phyloP scores from a whole-genome alignment of 2,329 filamentous ascomycete species.

The Lachnellula cervina region DNA sequence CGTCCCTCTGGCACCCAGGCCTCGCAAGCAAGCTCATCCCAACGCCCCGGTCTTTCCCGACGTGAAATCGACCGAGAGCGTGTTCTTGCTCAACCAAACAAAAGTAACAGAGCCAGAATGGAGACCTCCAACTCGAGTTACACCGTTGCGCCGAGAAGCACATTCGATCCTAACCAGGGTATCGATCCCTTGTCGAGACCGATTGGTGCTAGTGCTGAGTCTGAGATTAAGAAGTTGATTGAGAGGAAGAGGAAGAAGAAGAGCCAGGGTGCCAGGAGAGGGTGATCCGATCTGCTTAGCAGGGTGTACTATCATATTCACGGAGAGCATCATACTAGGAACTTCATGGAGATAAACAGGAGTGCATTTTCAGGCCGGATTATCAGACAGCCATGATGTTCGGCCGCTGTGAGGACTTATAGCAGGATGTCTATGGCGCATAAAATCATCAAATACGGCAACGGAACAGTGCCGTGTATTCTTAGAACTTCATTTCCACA shows the following conservation, averaged over 20 bases:
- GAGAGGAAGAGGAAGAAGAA: constrained; percentile 54
- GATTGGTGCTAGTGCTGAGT: constrained; percentile 58
- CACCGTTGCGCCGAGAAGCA: constrained; percentile 44
- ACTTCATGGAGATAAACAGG: too few species aligned
- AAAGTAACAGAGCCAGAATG: constrained; percentile 50
- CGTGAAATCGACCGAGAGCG: constrained; percentile 48
- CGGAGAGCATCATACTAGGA: not conserved
- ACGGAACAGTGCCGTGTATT: too few species aligned
- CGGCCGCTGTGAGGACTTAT: too few species aligned
- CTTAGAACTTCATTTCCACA: too few species aligned
- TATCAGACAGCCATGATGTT: too few species aligned
- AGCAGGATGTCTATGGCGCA: too few species aligned
- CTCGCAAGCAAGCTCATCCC: constrained; percentile 25
- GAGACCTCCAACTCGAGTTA: constrained; percentile 32
- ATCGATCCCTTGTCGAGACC: constrained; percentile 48
- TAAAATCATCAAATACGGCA: too few species aligned
- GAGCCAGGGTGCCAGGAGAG: constrained; percentile 1
- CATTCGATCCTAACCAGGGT: constrained; percentile 49
- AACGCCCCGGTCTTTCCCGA: constrained; percentile 24
- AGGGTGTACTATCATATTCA: not conserved
- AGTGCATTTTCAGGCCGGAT: too few species aligned
- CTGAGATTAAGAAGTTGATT: constrained; percentile 62
- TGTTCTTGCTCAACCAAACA: constrained; percentile 50
- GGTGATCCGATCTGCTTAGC: not conserved
- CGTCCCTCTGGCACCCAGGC: constrained; percentile 28